Conservation (phyloP, 1,284 basidiomycete species). For the Laetiporus sulphureus region DNA sequence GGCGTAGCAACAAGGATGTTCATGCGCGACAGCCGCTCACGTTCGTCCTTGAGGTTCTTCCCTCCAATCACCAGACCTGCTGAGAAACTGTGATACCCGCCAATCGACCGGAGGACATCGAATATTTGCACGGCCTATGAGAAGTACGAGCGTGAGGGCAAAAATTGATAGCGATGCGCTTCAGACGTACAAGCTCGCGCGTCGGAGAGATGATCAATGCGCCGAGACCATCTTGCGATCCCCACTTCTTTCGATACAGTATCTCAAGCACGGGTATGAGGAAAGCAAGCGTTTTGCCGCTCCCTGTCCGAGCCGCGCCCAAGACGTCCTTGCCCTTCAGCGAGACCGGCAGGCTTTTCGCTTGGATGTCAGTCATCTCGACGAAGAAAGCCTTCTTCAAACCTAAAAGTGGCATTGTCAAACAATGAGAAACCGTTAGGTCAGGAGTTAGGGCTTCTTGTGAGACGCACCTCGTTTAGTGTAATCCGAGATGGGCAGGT, state of each 20-base stretch:
- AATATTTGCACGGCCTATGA: slow-evolving; percentile 92
- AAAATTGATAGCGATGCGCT: not conserved
- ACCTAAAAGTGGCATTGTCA: slow-evolving; percentile 38
- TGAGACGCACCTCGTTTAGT: slow-evolving; percentile 62
- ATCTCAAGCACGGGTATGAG: slow-evolving; percentile 74
- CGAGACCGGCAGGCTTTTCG: slow-evolving; percentile 54
- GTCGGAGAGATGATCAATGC: slow-evolving; percentile 95
- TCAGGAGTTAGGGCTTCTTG: no score
- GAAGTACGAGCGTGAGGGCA: slow-evolving; percentile 3
- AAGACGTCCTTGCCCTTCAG: slow-evolving; percentile 68
- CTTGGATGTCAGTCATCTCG: slow-evolving; percentile 82
- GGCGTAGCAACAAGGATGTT: slow-evolving; percentile 98
- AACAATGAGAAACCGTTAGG: no score
- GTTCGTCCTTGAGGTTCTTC: slow-evolving; percentile 92
- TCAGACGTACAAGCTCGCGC: slow-evolving; percentile 72
- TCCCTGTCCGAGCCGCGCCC: slow-evolving; percentile 76
- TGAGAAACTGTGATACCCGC: slow-evolving; percentile 87
- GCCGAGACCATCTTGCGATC: slow-evolving; percentile 80
- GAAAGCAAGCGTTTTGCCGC: slow-evolving; percentile 82
- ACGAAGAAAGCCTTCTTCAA: slow-evolving; percentile 83
- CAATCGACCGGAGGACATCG: slow-evolving; percentile 89
- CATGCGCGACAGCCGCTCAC: slow-evolving; percentile 85
- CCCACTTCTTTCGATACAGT: slow-evolving; percentile 73
- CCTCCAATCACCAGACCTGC: slow-evolving; percentile 96
- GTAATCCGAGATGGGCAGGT: slow-evolving; percentile 62